Evolutionary conservation across 2,329 filamentous ascomycete genomes (phyloP), one percentile per base, ranked within the genome.

Genomic region (Aspergillus pseudoterreus): DNA sequence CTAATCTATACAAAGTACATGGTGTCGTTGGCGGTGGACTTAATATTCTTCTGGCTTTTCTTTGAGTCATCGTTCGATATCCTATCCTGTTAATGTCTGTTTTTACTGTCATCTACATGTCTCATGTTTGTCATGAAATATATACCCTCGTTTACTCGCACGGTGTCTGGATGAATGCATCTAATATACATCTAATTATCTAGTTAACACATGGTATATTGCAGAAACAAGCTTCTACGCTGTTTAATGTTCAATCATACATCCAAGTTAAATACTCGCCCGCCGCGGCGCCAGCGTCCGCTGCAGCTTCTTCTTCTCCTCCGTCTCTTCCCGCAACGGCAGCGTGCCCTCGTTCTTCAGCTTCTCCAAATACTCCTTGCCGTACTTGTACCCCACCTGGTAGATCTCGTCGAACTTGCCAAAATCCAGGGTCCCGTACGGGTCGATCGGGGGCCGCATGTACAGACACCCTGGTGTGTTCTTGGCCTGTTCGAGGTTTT

Each of bases 371-470:
- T 87, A 96, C 49, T 90, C 83, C 68, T 87, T 86, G 4, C 91
- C 94, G 65, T 86, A 99, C 49, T 82, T 80, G 71, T 96, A 95
- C 1, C 94, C 95, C 10, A 96, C 81, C 60, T 87, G 80, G 65
- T 95, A 96, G 49, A 99, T 92, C 78, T 99, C 95, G 64, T 97
- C 92, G 70, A 99, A 99, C 71, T 95, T 96, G 55, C 85, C 89
- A 76, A 99, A 99, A 52, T 99, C 94, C 27, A 99, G 76, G 1
- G 94, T 99, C 4, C 92, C 94, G 62, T 96, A 99, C 1, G 83
- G 81, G 65, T 97, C 94, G 56, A 99, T 88, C 0, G 94, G 94
- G 4, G 95, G 95, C 1, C 94, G 83, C 90, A 99, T 95, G 71
- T 99, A 99, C 47, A 95, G 79, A 70, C 92, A 97, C 0, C 94